These are phyloP conservation scores for Volvox reticuliferus DNA, from an alignment of 139 green algal genomes.

Conservation along the genomic window DNA sequence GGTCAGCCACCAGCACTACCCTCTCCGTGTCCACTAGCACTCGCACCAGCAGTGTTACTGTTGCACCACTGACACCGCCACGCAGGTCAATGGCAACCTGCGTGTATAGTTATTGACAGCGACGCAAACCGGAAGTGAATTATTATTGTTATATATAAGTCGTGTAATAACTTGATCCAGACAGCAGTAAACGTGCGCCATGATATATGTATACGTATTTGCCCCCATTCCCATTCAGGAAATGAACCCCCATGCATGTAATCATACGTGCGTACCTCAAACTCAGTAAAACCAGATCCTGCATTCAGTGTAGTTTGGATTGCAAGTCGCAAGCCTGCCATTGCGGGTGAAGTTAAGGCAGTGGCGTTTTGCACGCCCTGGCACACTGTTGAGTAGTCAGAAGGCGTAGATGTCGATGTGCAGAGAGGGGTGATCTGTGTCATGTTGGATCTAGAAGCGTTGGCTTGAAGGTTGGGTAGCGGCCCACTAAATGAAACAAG, in stretches of 20 bases:
- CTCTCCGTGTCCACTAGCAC: neutral
- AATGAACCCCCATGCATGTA: no score
- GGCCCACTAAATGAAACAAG: neutral
- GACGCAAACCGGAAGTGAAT: neutral
- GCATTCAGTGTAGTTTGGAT: neutral
- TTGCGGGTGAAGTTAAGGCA: neutral
- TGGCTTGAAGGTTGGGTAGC: neutral
- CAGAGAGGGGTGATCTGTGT: neutral
- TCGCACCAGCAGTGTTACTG: neutral
- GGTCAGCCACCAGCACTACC: neutral
- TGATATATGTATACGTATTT: no score
- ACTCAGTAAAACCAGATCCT: neutral
- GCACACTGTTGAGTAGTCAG: neutral
- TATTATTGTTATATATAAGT: no score
- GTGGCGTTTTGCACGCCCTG: neutral
- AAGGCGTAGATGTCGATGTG: neutral
- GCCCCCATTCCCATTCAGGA: no score
- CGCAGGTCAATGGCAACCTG: neutral
- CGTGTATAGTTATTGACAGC: neutral
- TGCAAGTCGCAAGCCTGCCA: neutral
- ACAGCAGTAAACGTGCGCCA: no score
- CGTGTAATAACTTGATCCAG: no score
- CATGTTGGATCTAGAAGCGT: neutral
- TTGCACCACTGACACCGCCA: constrained; percentile 5
- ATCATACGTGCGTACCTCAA: neutral